Evolutionary conservation across 208 protist genomes (phyloP).

Genomic region (Crithidia bombi): DNA sequence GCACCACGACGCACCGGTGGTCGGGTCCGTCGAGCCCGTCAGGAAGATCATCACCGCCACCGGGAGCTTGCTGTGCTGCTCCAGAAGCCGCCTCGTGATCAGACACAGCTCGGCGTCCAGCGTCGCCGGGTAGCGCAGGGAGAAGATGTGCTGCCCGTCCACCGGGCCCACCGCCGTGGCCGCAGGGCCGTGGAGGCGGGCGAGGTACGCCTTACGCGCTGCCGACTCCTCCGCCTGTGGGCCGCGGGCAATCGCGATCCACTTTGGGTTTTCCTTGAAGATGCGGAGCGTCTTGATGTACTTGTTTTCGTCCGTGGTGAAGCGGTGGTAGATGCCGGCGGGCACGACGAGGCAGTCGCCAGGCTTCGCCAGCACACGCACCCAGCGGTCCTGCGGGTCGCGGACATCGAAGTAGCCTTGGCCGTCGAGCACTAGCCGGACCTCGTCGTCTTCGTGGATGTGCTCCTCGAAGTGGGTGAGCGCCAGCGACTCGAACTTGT

Average conservation of each 20-base stretch:
- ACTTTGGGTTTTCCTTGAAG: conserved; percentile 81
- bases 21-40: conserved; percentile 51
- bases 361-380: conserved; percentile 58
- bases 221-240: conserved; percentile 38
- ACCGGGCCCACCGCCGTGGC: conserved; percentile 33
- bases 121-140: conserved; percentile 34
- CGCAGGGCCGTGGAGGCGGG: conserved; percentile 24
- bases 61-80: conserved; percentile 29
- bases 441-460: conserved; percentile 91
- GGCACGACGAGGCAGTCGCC: conserved; percentile 78
- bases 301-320: conserved; percentile 61
- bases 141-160: conserved; percentile 32
- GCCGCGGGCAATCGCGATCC: conserved; percentile 67
- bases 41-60: conserved; percentile 57
- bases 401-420: conserved; percentile 90
- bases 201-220: conserved; percentile 51
- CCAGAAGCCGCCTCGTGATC: conserved; percentile 29
- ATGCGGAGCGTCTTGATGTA: conserved; percentile 76
- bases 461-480: conserved; percentile 78
- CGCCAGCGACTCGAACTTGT: conserved; percentile 57
- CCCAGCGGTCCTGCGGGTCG: conserved; percentile 66
- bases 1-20: conserved; percentile 77
- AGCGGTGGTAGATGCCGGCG: conserved; percentile 90
- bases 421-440: conserved; percentile 75
- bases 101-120: conserved; percentile 41